Percentiles rank a stretch among this genome's conserved stretches.
Evolutionary conservation across 1,284 basidiomycete species (phyloP).

Genomic region (Neonothopanus nambi): DNA sequence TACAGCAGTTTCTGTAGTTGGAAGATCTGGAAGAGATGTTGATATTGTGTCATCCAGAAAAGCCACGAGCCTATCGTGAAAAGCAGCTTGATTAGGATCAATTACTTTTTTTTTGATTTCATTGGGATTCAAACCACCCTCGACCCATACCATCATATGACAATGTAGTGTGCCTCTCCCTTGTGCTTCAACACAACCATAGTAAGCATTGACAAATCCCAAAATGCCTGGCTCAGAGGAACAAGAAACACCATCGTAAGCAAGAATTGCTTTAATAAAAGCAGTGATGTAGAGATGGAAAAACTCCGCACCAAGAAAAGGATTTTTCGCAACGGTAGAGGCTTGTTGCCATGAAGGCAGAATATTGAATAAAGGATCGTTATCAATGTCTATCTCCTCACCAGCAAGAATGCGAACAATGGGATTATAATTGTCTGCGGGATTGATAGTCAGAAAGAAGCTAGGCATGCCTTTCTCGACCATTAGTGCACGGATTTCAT

Average conservation of each 20-base stretch:
- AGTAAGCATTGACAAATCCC: constrained; percentile 23
- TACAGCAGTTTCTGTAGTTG: constrained; percentile 14
- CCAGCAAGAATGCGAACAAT: constrained; percentile 35
- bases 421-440: constrained; percentile 39
- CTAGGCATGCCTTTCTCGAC: constrained; percentile 29
- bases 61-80: constrained; percentile 17
- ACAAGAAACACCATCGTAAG: constrained; percentile 23
- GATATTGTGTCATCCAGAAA: constrained; percentile 34
- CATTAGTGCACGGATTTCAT: constrained; percentile 37
- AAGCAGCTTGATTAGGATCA: no score
- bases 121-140: constrained; percentile 1
- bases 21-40: constrained; percentile 20
- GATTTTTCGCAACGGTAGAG: neutral
- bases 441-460: constrained; percentile 43
- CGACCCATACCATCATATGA: constrained; percentile 25
- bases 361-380: constrained; percentile 25
- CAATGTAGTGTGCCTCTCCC: constrained; percentile 24
- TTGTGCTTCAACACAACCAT: constrained; percentile 27
- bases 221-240: no score
- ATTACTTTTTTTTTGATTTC: neutral
- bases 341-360: constrained; percentile 29
- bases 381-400: constrained; percentile 30
- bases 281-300: constrained; percentile 31
- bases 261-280: constrained; percentile 32
- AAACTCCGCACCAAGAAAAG: neutral